Percentiles rank a stretch among this genome's conserved stretches.
Conservation (phyloP, 768 basidiomycete genomes). For the Neoboletus subvelutipes region DNA sequence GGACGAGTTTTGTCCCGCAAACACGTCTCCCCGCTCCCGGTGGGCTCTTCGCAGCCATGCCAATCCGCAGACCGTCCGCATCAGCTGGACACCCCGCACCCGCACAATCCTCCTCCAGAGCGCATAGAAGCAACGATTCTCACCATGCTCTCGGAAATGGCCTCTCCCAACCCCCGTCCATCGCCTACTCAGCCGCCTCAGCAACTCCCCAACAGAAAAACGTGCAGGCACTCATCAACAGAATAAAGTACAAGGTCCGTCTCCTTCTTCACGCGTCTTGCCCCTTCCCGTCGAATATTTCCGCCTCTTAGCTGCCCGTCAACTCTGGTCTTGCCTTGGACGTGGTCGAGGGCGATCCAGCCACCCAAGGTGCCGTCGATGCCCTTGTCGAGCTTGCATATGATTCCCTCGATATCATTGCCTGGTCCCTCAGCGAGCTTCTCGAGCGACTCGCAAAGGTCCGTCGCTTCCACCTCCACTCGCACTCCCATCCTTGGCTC, state of each 20-base stretch:
- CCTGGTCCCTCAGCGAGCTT: slow-evolving; percentile 72
- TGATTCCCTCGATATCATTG: slow-evolving; percentile 78
- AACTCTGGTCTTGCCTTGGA: slow-evolving; percentile 76
- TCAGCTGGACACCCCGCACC: slow-evolving; percentile 43
- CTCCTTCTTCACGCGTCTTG: background rate
- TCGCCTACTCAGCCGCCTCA: slow-evolving; percentile 38
- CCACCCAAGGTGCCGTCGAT: slow-evolving; percentile 73
- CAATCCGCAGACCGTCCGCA: slow-evolving; percentile 63
- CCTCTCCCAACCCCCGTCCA: slow-evolving; percentile 33
- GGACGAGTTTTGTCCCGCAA: slow-evolving; percentile 14
- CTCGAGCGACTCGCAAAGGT: slow-evolving; percentile 80
- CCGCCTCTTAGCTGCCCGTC: slow-evolving; percentile 65
- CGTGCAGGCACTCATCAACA: slow-evolving; percentile 73
- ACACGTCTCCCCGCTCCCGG: slow-evolving; percentile 16
- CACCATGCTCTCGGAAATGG: slow-evolving; percentile 41
- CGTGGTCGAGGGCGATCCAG: slow-evolving; percentile 71
- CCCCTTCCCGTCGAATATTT: background rate
- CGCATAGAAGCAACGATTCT: slow-evolving; percentile 65
- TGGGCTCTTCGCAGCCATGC: slow-evolving; percentile 36
- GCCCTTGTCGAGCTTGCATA: slow-evolving; percentile 77
- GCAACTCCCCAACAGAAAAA: slow-evolving; percentile 78
- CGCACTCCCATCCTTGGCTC: slow-evolving; percentile 5
- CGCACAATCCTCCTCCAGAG: slow-evolving; percentile 42
- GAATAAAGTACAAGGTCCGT: slow-evolving; percentile 77
- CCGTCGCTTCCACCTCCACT: slow-evolving; percentile 16